Conservation (phyloP, 768 basidiomycete species). For the Daedalea quercina region DNA sequence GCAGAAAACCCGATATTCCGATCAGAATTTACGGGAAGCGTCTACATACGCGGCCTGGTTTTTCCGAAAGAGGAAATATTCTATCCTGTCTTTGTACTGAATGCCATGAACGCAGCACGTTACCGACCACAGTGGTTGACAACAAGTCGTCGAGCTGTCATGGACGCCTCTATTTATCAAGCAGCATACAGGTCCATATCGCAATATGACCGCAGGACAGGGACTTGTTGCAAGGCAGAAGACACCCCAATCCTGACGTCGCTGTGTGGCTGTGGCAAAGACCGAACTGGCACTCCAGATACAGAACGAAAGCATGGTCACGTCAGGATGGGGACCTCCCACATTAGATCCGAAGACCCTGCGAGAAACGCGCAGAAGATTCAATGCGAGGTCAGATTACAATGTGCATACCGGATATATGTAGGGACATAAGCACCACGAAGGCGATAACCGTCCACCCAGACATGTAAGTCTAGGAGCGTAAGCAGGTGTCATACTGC, state of each 20-base stretch:
- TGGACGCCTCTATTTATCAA: too few relatives aligned
- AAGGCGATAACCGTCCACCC: slow-evolving; percentile 43
- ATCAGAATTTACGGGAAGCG: not conserved
- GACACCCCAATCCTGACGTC: too few relatives aligned
- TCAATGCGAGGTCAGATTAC: not conserved
- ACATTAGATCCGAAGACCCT: not conserved
- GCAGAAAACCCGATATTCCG: not conserved
- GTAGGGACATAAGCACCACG: slow-evolving; percentile 70
- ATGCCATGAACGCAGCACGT: too few relatives aligned
- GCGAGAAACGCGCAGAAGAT: not conserved
- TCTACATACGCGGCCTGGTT: not conserved
- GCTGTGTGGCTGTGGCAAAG: too few relatives aligned
- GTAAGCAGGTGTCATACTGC: slow-evolving; percentile 43
- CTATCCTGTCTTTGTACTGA: not conserved
- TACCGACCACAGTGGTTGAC: not conserved
- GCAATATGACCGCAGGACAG: too few relatives aligned
- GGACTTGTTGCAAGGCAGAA: too few relatives aligned
- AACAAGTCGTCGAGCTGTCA: too few relatives aligned
- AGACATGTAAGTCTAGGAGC: not conserved
- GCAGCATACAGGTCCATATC: too few relatives aligned
- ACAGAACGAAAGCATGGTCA: not conserved
- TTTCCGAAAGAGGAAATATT: not conserved
- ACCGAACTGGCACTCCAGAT: not conserved
- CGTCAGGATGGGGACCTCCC: not conserved
- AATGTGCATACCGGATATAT: slow-evolving; percentile 71